Base-by-base conservation (phyloP, 2,329 filamentous ascomycete genomes). In the Teratosphaeria epicoccoides region DNA sequence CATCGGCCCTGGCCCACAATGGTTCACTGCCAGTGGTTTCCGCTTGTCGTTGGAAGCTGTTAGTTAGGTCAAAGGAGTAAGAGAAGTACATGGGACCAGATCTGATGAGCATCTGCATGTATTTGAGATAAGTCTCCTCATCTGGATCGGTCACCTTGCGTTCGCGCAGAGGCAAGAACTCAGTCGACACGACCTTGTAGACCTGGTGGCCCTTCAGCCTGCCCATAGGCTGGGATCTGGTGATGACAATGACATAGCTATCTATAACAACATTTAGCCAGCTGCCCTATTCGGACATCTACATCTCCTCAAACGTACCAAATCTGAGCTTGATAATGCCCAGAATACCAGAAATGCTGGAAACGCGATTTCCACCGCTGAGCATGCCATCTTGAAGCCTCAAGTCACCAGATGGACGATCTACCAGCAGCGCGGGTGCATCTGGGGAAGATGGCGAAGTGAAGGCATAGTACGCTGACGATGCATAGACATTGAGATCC, bases 161-260 rank as follows among this genome's bases (percentile, higher is more conserved):
- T 72, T 97, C 93, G 70, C 90, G 88, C 67, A 98, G 81, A 45
- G 93, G 90, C 29, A 98, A 79, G 68, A 98, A 88, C 66, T 98
- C 93, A 57, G 91, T 95, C 12, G 88, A 79, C 60, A 88, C 76
- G 61, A 98, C 81, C 71, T 88, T 94, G 79, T 97, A 97, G 24
- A 97, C 83, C 83, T 93, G 94, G 70, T 98, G 88, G 57, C 93
- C 93, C 71, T 91, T 93, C 60, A 98, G 79, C 51, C 90, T 82
- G 55, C 91, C 93, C 70, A 97, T 83, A 33, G 89, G 86, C 66
- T 90, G 83, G 51, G 89, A 87, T 72, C 98, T 97, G 61, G 87
- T 96, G 69, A 98, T 95, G 65, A 95, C 80, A 66, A 98, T 87
- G 65, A 95, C 85, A 78, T 98, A 98, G 71, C 95, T 97, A 77